Evolutionary conservation across 768 basidiomycete species (phyloP), one percentile per base, ranked within the genome.

Genomic region (Scleroderma citrinum): DNA sequence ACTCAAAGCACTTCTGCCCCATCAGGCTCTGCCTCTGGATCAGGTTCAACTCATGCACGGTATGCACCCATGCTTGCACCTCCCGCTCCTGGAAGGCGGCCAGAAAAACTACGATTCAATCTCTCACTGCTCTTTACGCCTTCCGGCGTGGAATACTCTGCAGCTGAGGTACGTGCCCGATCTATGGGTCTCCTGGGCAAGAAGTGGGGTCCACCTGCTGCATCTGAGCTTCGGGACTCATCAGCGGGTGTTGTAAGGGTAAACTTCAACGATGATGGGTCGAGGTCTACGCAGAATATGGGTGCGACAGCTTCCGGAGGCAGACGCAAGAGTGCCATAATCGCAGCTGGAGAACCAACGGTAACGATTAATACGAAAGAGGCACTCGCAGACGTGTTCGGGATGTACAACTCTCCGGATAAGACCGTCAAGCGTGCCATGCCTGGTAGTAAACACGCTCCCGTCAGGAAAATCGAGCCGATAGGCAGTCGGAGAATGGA

Each of bases 341-440:
- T 71, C 35, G 62, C 70, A 50, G 68, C 66, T 14, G 73, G 71
- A 14, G 89, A 92, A 63, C 87, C 89, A 4, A 92, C 90, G 0
- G 85, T 98, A 6, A 99, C 96, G 1, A 92, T 98, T 58, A 96
- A 96, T 64, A 99, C 96, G 24, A 94, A 92, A 64, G 90, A 92
- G 54, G 96, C 96, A 3, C 75, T 96, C 30, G 87, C 82, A 12
- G 92, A 97, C 60, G 92, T 98, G 36, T 92, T 94, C 69, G 87
- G 85, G 46, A 92, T 98, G 86, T 98, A 93, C 64, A 95, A 96
- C 64, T 90, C 87, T 8, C 88, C 88, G 2, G 87, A 89, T 52
- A 88, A 83, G 68, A 84, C 84, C 0, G 73, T 75, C 39, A 80
- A 76, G 44, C 66, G 75, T 21, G 57, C 71, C 14, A 62, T 73